phyloP scores from a whole-genome alignment of 139 green algal species.

The Eudorina sp. region DNA sequence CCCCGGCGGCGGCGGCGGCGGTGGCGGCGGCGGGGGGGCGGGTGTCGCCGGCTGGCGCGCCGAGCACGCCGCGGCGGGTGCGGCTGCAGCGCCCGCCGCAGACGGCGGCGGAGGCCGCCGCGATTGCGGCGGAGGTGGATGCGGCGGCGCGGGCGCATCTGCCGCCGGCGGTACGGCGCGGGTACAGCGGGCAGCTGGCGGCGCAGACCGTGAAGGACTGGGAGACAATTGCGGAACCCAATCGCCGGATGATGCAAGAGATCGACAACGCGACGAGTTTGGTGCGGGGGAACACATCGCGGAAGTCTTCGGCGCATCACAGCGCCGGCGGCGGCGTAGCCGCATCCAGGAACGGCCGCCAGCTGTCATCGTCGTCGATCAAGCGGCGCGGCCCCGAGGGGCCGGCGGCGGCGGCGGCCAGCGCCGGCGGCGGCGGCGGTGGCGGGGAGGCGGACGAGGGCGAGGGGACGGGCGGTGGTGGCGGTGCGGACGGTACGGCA shows the following conservation, averaged over 20 bases:
- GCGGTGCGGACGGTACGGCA: too few relatives aligned
- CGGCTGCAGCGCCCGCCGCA: background rate
- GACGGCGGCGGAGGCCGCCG: slow-evolving; percentile 24
- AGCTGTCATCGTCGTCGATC: background rate
- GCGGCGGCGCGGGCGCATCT: background rate
- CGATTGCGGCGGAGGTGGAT: background rate
- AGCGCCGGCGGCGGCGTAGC: background rate
- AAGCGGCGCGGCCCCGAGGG: background rate
- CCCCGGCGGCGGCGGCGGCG: background rate
- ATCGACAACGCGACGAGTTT: slow-evolving; percentile 42
- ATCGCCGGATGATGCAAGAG: slow-evolving; percentile 41
- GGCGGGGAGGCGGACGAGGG: too few relatives aligned
- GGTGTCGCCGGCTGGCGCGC: background rate
- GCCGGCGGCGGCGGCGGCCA: background rate
- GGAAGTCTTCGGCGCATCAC: background rate
- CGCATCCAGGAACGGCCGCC: too few relatives aligned
- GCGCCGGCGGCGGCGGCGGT: too few relatives aligned
- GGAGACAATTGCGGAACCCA: slow-evolving; percentile 33
- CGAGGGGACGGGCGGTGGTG: too few relatives aligned
- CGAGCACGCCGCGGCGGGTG: background rate
- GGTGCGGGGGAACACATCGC: background rate
- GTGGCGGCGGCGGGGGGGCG: background rate
- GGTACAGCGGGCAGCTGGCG: slow-evolving; percentile 8
- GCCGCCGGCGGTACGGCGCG: slow-evolving; percentile 30
- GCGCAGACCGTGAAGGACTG: slow-evolving; percentile 31